Conservation (phyloP, 768 basidiomycete species). For the Sporobolomyces phaffii region DNA sequence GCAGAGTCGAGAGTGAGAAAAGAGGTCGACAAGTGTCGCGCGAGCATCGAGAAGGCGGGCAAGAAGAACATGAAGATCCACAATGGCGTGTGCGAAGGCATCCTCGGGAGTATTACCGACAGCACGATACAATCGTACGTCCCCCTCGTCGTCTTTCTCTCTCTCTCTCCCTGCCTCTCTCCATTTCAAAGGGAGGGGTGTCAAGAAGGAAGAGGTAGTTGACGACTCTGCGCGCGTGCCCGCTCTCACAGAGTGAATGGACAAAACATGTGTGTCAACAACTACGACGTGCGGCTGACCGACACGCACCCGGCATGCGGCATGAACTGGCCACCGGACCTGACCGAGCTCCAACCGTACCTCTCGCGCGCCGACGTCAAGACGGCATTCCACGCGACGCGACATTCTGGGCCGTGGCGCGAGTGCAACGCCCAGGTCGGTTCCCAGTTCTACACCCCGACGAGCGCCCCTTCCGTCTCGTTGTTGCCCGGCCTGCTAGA, state of each 20-base stretch:
- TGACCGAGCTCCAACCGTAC: slow-evolving; percentile 56
- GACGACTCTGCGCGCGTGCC: background rate
- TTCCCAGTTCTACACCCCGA: slow-evolving; percentile 54
- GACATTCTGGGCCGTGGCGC: slow-evolving; percentile 57
- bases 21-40: slow-evolving; percentile 58
- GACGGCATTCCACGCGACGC: slow-evolving; percentile 69
- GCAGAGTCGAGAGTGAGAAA: slow-evolving; percentile 59
- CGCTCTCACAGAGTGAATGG: slow-evolving; percentile 44
- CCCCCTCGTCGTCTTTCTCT: background rate
- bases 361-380: slow-evolving; percentile 79
- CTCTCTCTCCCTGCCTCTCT: background rate
- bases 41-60: slow-evolving; percentile 42
- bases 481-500: slow-evolving; percentile 74
- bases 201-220: no score
- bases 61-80: slow-evolving; percentile 49
- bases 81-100: slow-evolving; percentile 56
- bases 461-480: slow-evolving; percentile 63
- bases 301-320: slow-evolving; percentile 83
- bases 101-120: slow-evolving; percentile 52
- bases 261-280: slow-evolving; percentile 70
- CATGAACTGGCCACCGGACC: slow-evolving; percentile 94
- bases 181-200: no score
- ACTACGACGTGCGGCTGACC: slow-evolving; percentile 81
- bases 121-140: slow-evolving; percentile 49
- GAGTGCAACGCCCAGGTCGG: slow-evolving; percentile 70